A percentile compares a stretch with the other conserved stretches of the same genome.
phyloP scores from a whole-genome alignment of 2,329 filamentous ascomycete genomes.

The Colletotrichum noveboracense region DNA sequence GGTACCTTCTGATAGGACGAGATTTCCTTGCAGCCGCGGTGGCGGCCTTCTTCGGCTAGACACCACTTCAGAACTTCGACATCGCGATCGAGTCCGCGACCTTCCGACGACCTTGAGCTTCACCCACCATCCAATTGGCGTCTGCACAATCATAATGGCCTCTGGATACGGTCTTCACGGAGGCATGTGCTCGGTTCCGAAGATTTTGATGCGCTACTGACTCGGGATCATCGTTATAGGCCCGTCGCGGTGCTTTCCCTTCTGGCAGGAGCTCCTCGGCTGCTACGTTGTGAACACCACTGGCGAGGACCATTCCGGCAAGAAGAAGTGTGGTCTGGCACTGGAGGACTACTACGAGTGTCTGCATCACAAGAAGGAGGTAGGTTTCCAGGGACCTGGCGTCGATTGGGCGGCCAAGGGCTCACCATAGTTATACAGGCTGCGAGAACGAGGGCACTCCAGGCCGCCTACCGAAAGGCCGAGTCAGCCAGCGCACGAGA shows the following conservation, averaged over 20 bases:
- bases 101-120: slow-evolving; percentile 10
- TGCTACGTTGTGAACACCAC: slow-evolving; percentile 97
- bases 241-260: slow-evolving; percentile 88
- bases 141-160: slow-evolving; percentile 61
- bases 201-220: slow-evolving; percentile 24
- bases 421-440: slow-evolving; percentile 56
- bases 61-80: background rate
- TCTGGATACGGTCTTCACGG: slow-evolving; percentile 84
- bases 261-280: slow-evolving; percentile 98
- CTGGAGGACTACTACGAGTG: slow-evolving; percentile 99
- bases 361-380: slow-evolving; percentile 98
- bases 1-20: slow-evolving; percentile 15
- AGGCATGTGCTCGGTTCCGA: slow-evolving; percentile 54
- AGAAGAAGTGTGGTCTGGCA: slow-evolving; percentile 83
- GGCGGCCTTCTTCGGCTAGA: background rate
- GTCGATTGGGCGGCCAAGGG: background rate
- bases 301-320: slow-evolving; percentile 78
- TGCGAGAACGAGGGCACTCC: slow-evolving; percentile 77
- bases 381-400: slow-evolving; percentile 46
- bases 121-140: slow-evolving; percentile 31
- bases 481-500: slow-evolving; percentile 78
- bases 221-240: slow-evolving; percentile 41
- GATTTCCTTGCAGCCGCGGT: slow-evolving; percentile 5
- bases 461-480: slow-evolving; percentile 83
- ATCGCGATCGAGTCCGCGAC: background rate